Conservation (phyloP, 2,329 filamentous ascomycete species). For the Microsporum canis region DNA sequence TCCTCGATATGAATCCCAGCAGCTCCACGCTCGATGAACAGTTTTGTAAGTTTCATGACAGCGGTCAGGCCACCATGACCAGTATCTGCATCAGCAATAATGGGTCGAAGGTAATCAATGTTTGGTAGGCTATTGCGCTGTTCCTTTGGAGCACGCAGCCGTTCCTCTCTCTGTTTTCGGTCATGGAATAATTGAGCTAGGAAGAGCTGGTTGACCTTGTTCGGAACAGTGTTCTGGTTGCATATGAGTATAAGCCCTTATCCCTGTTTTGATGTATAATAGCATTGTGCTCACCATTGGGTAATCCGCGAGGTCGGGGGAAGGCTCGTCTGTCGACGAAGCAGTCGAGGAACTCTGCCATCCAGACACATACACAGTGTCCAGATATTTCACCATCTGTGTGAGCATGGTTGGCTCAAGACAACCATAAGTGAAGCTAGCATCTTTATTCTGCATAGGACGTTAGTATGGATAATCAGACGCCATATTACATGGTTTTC, state of each 20-base stretch:
- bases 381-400: conserved; percentile 97
- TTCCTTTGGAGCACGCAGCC: conserved; percentile 61
- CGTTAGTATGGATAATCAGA: not conserved
- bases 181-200: conserved; percentile 99
- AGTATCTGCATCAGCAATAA: conserved; percentile 93
- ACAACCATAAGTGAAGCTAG: conserved; percentile 92
- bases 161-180: conserved; percentile 95
- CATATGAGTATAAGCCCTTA: not conserved
- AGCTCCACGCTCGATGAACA: conserved; percentile 92
- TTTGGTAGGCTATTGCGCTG: conserved; percentile 64
- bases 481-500: not conserved
- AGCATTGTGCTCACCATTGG: conserved; percentile 55
- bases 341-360: conserved; percentile 98
- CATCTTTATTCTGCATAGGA: conserved; percentile 56
- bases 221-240: conserved; percentile 83
- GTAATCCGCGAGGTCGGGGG: conserved; percentile 95
- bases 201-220: conserved; percentile 96
- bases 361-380: conserved; percentile 96
- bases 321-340: conserved; percentile 87
- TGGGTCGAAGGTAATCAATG: conserved; percentile 87
- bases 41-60: conserved; percentile 97
- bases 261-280: not conserved
- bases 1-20: conserved; percentile 98
- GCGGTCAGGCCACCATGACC: conserved; percentile 96
- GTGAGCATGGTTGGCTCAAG: conserved; percentile 97